Conservation (phyloP, 1,139 yeast genomes). For the Arxiozyma telluris region DNA sequence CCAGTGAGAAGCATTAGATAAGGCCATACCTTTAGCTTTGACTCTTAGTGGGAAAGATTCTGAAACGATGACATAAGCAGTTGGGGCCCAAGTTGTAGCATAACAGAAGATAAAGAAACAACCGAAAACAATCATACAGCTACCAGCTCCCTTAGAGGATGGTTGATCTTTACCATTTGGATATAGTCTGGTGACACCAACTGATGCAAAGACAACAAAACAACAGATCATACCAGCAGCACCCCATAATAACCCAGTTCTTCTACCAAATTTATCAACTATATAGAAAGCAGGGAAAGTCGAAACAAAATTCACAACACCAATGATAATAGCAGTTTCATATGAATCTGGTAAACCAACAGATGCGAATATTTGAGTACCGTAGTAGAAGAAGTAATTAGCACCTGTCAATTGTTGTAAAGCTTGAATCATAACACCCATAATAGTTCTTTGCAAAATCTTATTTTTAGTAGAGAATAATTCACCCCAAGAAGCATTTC, state of each 20-base stretch:
- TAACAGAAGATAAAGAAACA: conserved; percentile 8
- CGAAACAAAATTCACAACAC: conserved; percentile 64
- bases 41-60: conserved; percentile 29
- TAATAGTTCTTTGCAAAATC: conserved; percentile 44
- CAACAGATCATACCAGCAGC: conserved; percentile 13
- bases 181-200: conserved; percentile 11
- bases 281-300: conserved; percentile 36
- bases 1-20: conserved; percentile 8
- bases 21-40: conserved; percentile 34
- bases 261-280: conserved; percentile 11
- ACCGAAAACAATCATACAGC: conserved; percentile 8
- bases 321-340: conserved; percentile 61
- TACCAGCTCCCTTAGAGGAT: conserved; percentile 11
- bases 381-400: conserved; percentile 68
- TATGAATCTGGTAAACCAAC: conserved; percentile 35
- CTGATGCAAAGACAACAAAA: conserved; percentile 11
- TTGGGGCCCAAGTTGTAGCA: conserved; percentile 9
- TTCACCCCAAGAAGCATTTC: conserved; percentile 48
- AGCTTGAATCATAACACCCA: conserved; percentile 55
- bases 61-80: conserved; percentile 11
- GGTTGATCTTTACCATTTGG: conserved; percentile 9
- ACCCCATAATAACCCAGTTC: conserved; percentile 12
- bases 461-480: conserved; percentile 49
- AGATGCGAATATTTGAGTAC: conserved; percentile 54
- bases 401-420: conserved; percentile 33